A percentile compares a stretch with the other conserved stretches of the same genome.
Conservation (phyloP, 2,329 filamentous ascomycete species). For the Akanthomyces dipterigenus region DNA sequence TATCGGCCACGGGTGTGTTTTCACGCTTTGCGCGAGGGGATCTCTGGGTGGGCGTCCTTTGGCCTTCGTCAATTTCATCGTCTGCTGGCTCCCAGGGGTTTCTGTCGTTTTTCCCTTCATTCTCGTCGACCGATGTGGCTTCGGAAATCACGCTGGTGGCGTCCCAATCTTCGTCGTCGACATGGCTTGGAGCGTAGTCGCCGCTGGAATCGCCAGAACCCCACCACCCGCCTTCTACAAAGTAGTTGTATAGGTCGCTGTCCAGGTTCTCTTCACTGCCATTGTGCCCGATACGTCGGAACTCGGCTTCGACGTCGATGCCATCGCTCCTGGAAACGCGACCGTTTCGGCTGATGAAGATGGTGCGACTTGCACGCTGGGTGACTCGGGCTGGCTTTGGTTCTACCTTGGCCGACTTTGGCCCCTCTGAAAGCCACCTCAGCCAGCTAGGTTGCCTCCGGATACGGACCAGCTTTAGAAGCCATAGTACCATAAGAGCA, state of each 20-base stretch:
- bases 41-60: constrained; percentile 67
- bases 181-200: constrained; percentile 56
- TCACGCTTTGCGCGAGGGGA: constrained; percentile 44
- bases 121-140: constrained; percentile 22
- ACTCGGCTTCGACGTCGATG: constrained; percentile 75
- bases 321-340: constrained; percentile 53
- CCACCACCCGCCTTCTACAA: constrained; percentile 78
- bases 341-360: constrained; percentile 36
- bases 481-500: constrained; percentile 41
- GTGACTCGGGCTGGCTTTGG: constrained; percentile 8
- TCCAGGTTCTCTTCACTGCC: constrained; percentile 62
- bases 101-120: constrained; percentile 26
- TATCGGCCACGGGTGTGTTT: constrained; percentile 53
- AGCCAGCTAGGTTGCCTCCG: constrained; percentile 44
- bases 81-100: constrained; percentile 26
- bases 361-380: constrained; percentile 9
- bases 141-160: constrained; percentile 72
- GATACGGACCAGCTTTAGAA: constrained; percentile 44
- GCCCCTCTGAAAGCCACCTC: constrained; percentile 41
- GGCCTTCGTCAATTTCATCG: constrained; percentile 45
- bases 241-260: constrained; percentile 73
- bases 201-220: constrained; percentile 75
- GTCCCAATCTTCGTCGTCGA: constrained; percentile 57
- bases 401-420: constrained; percentile 21
- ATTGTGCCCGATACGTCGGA: constrained; percentile 48